Evolutionary conservation across 2,329 filamentous ascomycete genomes (phyloP).

Genomic region (Fusarium kyushuense): DNA sequence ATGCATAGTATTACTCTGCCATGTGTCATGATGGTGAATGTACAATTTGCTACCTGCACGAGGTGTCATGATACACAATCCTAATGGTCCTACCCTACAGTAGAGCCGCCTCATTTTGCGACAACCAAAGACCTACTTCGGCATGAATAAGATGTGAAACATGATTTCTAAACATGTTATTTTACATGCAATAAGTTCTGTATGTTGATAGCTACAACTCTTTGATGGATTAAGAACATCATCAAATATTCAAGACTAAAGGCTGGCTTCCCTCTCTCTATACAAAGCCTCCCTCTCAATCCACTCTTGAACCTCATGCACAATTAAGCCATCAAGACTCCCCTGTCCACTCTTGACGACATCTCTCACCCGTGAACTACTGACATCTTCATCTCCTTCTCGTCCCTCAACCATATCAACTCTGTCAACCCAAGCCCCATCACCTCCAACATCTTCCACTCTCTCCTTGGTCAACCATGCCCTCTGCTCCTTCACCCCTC

Average conservation of each 20-base stretch:
- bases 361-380: conserved; percentile 73
- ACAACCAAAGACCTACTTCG: too few relatives aligned
- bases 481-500: conserved; percentile 57
- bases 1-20: not conserved
- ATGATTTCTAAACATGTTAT: too few relatives aligned
- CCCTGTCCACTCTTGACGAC: conserved; percentile 64
- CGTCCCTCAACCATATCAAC: conserved; percentile 70
- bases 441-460: conserved; percentile 66
- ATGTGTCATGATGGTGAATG: not conserved
- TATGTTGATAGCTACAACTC: too few relatives aligned
- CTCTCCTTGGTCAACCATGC: conserved; percentile 62
- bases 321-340: conserved; percentile 66
- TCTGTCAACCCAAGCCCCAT: conserved; percentile 67
- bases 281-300: conserved; percentile 70
- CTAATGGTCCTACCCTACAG: not conserved
- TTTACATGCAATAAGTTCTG: too few relatives aligned
- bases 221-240: too few relatives aligned
- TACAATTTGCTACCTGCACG: not conserved
- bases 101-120: not conserved
- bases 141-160: too few relatives aligned
- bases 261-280: conserved; percentile 41
- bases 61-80: not conserved
- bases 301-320: conserved; percentile 67
- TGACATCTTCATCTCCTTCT: conserved; percentile 60
- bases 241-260: not conserved